phyloP scores from a whole-genome alignment of 768 basidiomycete species.

The Boletus pseudo-olivaceus region DNA sequence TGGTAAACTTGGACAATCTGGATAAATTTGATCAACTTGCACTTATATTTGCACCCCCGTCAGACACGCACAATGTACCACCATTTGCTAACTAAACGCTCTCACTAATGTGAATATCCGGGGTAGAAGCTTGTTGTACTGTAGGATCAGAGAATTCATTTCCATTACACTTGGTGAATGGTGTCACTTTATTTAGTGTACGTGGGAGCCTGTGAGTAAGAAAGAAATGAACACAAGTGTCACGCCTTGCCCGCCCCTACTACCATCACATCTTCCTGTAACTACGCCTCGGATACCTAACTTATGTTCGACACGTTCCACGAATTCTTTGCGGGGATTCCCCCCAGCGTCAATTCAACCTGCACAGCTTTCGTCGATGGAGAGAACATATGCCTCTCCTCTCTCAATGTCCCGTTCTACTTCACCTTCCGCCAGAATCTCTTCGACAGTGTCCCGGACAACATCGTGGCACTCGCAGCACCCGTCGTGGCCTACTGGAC shows the following conservation, averaged over 20 bases:
- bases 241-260: no score
- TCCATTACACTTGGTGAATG: background rate
- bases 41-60: conserved; percentile 29
- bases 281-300: background rate
- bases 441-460: conserved; percentile 63
- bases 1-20: conserved; percentile 31
- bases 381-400: conserved; percentile 36
- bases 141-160: conserved; percentile 26
- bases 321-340: conserved; percentile 2
- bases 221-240: no score
- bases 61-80: conserved; percentile 30
- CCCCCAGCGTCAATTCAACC: conserved; percentile 33
- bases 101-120: conserved; percentile 31
- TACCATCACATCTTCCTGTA: background rate
- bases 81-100: conserved; percentile 28
- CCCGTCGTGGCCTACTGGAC: conserved; percentile 87
- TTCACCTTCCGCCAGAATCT: conserved; percentile 44
- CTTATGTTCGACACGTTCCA: conserved; percentile 17
- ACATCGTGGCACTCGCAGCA: conserved; percentile 61
- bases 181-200: background rate
- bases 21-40: conserved; percentile 25
- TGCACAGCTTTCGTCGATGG: conserved; percentile 34
- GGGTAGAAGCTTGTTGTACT: conserved; percentile 34
- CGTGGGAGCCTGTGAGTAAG: conserved; percentile 13
- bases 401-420: conserved; percentile 50